Evolutionary conservation across 495 filamentous ascomycete genomes (phyloP), one percentile per base, ranked within the genome.

Genomic region (Penicillium paradoxum): DNA sequence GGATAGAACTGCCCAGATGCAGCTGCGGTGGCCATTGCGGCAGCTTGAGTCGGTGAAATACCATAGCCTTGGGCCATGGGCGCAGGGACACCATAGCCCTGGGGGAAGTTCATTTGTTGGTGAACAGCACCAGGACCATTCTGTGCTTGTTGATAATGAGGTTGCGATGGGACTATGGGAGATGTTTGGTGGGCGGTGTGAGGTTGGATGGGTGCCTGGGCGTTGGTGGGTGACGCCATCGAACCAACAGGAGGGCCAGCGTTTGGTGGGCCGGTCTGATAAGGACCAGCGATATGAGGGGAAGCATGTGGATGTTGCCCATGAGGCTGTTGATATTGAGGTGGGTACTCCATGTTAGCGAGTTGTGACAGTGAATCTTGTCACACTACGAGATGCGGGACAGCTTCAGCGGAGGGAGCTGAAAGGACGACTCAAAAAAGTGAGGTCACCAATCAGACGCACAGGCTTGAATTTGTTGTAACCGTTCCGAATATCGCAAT

Each of bases 11-110:
- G 75, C 6, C 78, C 78, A 13, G 78, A 78, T 0, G 78, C 78
- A 6, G 78, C 78, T 11, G 78, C 78, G 3, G 77, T 81, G 11
- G 78, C 78, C 76, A 80, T 81, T 6, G 78, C 78, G 49, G 78
- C 78, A 13, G 77, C 76, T 57, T 79, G 76, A 2, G 70, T 73
- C n/a, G 76, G 66, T 27, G 78, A 78, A 47, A 79, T 76, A 10
- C 73, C 75, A 51, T 79, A 79, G 18, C 56, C 54, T 48, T 76
- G 74, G 5, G 71, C 71, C 74, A 81, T 80, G 17, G 68, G 68
- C 0, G 73, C 43, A 9, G 75, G 55, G 25, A 78, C 76, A 15
- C 72, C 75, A 51, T 79, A 80, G 7, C 74, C 62, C 52, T 76
- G 78, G 14, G 78, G 72, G 54, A 80, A 81, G 44, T 67, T 79